These are phyloP conservation scores for Agaricus subrufescens DNA, from an alignment of 768 basidiomycete species.

Conservation along the genomic window DNA sequence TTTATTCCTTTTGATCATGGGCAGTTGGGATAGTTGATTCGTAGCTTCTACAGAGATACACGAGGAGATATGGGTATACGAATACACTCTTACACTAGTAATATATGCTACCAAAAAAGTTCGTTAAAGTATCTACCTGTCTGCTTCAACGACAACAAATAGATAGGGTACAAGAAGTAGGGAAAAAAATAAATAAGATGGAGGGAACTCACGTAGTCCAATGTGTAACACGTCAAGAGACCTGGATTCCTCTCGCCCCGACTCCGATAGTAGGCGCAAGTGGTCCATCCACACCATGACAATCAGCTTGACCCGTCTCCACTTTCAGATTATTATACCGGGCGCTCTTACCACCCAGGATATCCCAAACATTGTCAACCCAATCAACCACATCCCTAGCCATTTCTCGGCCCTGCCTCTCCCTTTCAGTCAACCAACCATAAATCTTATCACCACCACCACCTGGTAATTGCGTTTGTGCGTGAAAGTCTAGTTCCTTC, in stretches of 20 bases:
- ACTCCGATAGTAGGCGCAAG: background rate
- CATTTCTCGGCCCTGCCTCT: conserved; percentile 39
- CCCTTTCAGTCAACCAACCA: conserved; percentile 35
- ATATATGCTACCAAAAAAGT: background rate
- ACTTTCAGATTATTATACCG: background rate
- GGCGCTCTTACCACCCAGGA: background rate
- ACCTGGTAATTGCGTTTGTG: background rate
- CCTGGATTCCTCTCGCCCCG: background rate
- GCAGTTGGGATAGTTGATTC: too few relatives aligned
- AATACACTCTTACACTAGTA: background rate
- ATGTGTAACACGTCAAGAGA: background rate
- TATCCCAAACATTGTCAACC: conserved; percentile 33
- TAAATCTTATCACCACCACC: conserved; percentile 4
- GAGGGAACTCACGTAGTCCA: too few relatives aligned
- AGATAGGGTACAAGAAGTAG: background rate
- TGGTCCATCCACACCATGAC: background rate
- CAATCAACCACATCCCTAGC: conserved; percentile 47
- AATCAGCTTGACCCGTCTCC: background rate
- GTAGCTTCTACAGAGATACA: too few relatives aligned
- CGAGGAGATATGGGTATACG: too few relatives aligned
- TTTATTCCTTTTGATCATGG: too few relatives aligned
- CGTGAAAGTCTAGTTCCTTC: conserved; percentile 21
- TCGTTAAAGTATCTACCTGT: too few relatives aligned
- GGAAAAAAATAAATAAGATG: background rate
- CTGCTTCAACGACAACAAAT: too few relatives aligned